Evolutionary conservation across 2,329 filamentous ascomycete genomes (phyloP), one percentile per base, ranked within the genome.

Genomic region (Sarocladiaceae sp.): DNA sequence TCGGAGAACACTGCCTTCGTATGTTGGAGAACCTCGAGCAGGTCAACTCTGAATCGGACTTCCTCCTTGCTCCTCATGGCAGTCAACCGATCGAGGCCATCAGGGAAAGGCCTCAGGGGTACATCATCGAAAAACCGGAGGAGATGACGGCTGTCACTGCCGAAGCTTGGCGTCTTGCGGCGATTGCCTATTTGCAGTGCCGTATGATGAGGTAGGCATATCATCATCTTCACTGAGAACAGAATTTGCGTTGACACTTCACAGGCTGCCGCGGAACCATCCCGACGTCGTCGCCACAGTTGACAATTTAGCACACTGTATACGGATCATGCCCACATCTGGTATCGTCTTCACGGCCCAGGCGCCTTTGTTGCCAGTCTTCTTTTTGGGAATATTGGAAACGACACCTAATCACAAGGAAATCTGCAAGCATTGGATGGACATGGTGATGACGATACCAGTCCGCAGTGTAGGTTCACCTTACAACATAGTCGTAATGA

Each of bases 81-180:
- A 23, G 37, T 3, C 37, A 41, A 29, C 48, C 55, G 0, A 60
- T 60, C 33, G 51, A 58, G 6, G 62, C 58, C 59, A 58, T 65
- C n/a, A 53, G 57, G 16, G 26, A 35, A 2, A 51, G 50, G 13
- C 48, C 55, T 0, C 47, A 53, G 7, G 50, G 46, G 6, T 59
- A 51, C 27, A 33, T 54, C 1, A 60, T 65, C 15, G 42, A 52
- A 16, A 53, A 54, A 3, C 49, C 57, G n/a, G 35, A 54, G 6
- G 53, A 54, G 7, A 68, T 68, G 66, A 67, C 64, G 1, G 57
- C 62, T 26, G 59, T 65, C 9, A 67, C 65, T 4, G 65, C 65
- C 1, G 66, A 68, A 48, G 61, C 64, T 9, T 68, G 66, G 65
- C 61, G 66, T 39, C 46, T 68, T 29, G 60, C 64, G 4, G 62